phyloP scores from a whole-genome alignment of 2,329 filamentous ascomycete species.

The Tolypocladium pustulatum region DNA sequence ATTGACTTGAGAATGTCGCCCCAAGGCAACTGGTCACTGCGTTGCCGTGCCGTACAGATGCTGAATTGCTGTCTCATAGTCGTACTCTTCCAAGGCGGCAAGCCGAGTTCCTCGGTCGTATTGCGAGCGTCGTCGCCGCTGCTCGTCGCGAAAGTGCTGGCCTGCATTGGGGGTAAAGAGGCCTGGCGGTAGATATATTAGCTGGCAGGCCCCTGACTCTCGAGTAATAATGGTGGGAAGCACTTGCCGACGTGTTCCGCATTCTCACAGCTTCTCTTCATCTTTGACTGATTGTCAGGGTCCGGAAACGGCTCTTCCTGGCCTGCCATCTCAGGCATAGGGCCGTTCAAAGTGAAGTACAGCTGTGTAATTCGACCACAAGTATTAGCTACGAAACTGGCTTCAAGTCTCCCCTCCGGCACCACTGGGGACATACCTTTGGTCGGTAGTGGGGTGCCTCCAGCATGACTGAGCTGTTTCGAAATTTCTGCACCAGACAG shows the following conservation, averaged over 20 bases:
- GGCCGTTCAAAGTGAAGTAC: slow-evolving; percentile 40
- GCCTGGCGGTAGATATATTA: slow-evolving; percentile 31
- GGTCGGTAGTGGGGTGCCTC: slow-evolving; percentile 74
- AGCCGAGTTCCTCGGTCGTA: slow-evolving; percentile 73
- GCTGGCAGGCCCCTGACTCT: background rate
- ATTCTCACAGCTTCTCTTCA: slow-evolving; percentile 79
- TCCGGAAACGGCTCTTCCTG: slow-evolving; percentile 65
- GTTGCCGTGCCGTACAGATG: slow-evolving; percentile 20
- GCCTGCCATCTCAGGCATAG: slow-evolving; percentile 45
- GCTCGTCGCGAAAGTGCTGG: slow-evolving; percentile 63
- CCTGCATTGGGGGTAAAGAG: slow-evolving; percentile 73
- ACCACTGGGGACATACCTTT: slow-evolving; percentile 45
- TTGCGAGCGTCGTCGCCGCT: slow-evolving; percentile 65
- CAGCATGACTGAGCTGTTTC: slow-evolving; percentile 93
- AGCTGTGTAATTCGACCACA: slow-evolving; percentile 24
- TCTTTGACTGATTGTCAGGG: slow-evolving; percentile 78
- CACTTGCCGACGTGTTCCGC: slow-evolving; percentile 69
- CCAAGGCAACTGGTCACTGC: slow-evolving; percentile 3
- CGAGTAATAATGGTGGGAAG: background rate
- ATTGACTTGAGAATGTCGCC: background rate
- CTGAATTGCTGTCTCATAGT: slow-evolving; percentile 35
- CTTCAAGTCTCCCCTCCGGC: background rate
- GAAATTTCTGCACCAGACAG: slow-evolving; percentile 86
- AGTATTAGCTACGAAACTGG: background rate
- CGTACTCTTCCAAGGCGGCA: slow-evolving; percentile 54